These are phyloP conservation scores for Fagopyrum homotropicum DNA, from an alignment of 148 eudicot species.

Conservation along the genomic window DNA sequence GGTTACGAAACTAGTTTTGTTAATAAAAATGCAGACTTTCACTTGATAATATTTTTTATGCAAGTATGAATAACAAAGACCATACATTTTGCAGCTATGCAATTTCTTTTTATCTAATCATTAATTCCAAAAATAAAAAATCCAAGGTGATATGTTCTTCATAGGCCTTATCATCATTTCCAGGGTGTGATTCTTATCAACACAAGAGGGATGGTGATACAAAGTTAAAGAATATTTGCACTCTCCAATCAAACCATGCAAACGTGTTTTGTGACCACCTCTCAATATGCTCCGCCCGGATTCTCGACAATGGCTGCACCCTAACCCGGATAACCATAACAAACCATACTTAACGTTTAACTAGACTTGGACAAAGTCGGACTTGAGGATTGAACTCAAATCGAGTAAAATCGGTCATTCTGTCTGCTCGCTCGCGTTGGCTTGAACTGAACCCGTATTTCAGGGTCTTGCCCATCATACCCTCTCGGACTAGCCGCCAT, in stretches of 20 bases:
- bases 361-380: too few species aligned
- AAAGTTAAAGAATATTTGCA: conserved; percentile 14
- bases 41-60: too few species aligned
- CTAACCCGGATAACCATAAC: background rate
- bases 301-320: background rate
- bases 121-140: background rate
- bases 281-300: conserved; percentile 2
- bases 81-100: background rate
- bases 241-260: background rate
- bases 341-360: too few species aligned
- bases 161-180: conserved; percentile 23
- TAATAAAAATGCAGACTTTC: too few species aligned
- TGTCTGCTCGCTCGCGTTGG: too few species aligned
- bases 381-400: too few species aligned
- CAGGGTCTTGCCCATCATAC: too few species aligned
- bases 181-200: conserved; percentile 36
- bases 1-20: too few species aligned
- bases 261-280: conserved; percentile 6
- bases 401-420: too few species aligned
- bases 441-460: too few species aligned
- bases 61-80: too few species aligned
- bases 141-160: background rate
- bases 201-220: conserved; percentile 18
- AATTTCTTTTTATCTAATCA: background rate
- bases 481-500: too few species aligned